Evolutionary conservation across 1,284 basidiomycete genomes (phyloP).

Genomic region (Trichosporon sp.): DNA sequence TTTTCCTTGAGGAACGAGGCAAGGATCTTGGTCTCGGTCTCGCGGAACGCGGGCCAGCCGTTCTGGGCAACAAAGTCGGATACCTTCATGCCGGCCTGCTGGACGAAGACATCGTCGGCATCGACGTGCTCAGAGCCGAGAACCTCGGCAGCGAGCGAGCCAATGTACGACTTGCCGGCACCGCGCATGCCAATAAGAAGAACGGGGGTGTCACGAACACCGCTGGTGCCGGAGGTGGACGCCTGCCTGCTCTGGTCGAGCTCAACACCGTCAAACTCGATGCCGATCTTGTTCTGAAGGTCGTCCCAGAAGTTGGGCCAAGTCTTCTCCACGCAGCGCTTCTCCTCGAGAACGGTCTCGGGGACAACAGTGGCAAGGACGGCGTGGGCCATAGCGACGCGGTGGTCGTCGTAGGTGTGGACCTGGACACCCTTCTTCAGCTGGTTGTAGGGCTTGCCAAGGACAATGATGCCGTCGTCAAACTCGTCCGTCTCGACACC

Average conservation of each 20-base stretch:
- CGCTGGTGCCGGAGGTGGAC: conserved; percentile 53
- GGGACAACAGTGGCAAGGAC: conserved; percentile 77
- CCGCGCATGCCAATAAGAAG: conserved; percentile 96
- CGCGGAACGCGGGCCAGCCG: conserved; percentile 77
- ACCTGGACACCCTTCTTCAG: conserved; percentile 74
- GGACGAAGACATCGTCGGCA: conserved; percentile 79
- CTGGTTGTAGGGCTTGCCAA: conserved; percentile 69
- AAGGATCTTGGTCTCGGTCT: conserved; percentile 65
- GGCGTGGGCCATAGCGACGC: conserved; percentile 97
- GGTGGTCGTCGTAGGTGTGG: conserved; percentile 97
- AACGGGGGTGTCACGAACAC: conserved; percentile 63
- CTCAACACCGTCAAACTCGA: conserved; percentile 82
- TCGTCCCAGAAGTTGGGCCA: conserved; percentile 99
- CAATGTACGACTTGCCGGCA: conserved; percentile 90
- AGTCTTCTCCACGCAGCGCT: conserved; percentile 98
- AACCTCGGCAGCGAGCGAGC: conserved; percentile 72
- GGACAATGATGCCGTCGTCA: conserved; percentile 88
- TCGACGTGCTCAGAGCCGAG: conserved; percentile 82
- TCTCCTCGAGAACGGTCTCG: conserved; percentile 86
- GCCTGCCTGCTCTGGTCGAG: conserved; percentile 58
- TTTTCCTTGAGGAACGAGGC: conserved; percentile 65
- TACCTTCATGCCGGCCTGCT: conserved; percentile 67
- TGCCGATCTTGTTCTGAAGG: conserved; percentile 89
- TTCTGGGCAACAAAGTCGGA: conserved; percentile 75
- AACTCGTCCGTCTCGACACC: conserved; percentile 90